A percentile compares a stretch with the other conserved stretches of the same genome.
Evolutionary conservation across 1,284 basidiomycete genomes (phyloP).

Genomic region (Sporisorium scitamineum): DNA sequence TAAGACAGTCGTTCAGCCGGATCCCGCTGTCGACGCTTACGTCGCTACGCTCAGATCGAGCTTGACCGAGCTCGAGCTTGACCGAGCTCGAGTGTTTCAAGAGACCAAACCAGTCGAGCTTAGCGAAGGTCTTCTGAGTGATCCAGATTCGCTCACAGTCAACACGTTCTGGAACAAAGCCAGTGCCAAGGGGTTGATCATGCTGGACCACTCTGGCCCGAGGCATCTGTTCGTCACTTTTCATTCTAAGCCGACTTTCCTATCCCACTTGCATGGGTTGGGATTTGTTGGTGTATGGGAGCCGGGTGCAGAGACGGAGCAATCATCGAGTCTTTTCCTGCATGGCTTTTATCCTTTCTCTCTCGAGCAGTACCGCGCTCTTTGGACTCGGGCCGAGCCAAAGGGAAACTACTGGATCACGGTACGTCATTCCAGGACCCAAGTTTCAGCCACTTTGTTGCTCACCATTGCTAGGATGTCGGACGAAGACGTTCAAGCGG

Average conservation of each 20-base stretch:
- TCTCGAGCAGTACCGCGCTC: not conserved
- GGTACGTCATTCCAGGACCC: not conserved
- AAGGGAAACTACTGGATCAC: not conserved
- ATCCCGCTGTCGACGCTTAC: not conserved
- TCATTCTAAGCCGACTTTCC: not conserved
- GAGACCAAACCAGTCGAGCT: not conserved
- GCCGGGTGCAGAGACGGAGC: not conserved
- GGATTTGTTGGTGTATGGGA: constrained; percentile 12
- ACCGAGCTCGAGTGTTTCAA: not conserved
- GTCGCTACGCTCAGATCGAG: not conserved
- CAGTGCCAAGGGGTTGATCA: constrained; percentile 5
- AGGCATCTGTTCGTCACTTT: not conserved
- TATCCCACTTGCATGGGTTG: not conserved
- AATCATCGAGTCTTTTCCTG: not conserved
- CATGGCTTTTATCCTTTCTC: constrained; percentile 12
- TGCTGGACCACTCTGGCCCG: not conserved
- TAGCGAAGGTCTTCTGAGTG: too few species aligned
- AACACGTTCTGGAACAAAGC: constrained; percentile 8
- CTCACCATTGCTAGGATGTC: not conserved
- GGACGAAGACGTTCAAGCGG: not conserved
- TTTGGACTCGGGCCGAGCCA: not conserved
- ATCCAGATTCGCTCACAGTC: not conserved
- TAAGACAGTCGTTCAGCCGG: not conserved
- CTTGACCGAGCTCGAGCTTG: too few species aligned
- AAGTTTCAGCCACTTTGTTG: not conserved